Base-by-base conservation (phyloP, 2,329 filamentous ascomycete genomes). In the Berkeleyomyces rouxiae region DNA sequence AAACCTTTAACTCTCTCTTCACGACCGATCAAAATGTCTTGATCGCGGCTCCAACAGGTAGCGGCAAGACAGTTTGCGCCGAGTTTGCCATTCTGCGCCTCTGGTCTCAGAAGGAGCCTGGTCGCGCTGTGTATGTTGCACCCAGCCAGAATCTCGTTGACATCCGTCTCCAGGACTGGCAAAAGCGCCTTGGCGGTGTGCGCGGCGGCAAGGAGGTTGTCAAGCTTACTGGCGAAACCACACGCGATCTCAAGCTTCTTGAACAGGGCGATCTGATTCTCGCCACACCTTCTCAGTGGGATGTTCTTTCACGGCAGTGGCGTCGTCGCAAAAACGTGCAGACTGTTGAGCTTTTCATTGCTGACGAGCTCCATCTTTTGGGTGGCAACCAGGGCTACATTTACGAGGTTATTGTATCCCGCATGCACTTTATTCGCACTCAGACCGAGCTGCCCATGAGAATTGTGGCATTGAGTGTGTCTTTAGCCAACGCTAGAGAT, bases 391-490 rank as follows among this genome's bases (percentile, higher is more conserved):
- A 83, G 66, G 95, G 93, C 39, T 95, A 92, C 71, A 81, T 95
- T 39, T 99, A 99, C 73, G 93, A 99, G 76, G 88, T 93, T 61
- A 85, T 99, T 61, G 88, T 99, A n/a, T 96, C 93, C 66, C 86
- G 93, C 61, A 96, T 97, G 87, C 90, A 96, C 71, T 93, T 93
- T 67, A 96, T 99, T 71, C 86, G 90, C 64, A 86, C 89, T 0
- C 90, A 96, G 71, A 86, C 89, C 0, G 88, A 95, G 72, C 84
- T 87, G 46, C 83, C 87, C 7, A 81, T 97, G 76, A 85, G 93
- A 60, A 92, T 97, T 57, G 76, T 99, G 61, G 93, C 90, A 1
- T 76, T 99, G 65, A 91, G 90, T 70, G 93, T 96, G 37, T 95
- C 93, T 33, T 79, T 99, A 31, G 86, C 93, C 4, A 97, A 96